A percentile compares a stretch with the other conserved stretches of the same genome.
Conservation (phyloP, 2,329 filamentous ascomycete species). For the Hypoxylon sp. region DNA sequence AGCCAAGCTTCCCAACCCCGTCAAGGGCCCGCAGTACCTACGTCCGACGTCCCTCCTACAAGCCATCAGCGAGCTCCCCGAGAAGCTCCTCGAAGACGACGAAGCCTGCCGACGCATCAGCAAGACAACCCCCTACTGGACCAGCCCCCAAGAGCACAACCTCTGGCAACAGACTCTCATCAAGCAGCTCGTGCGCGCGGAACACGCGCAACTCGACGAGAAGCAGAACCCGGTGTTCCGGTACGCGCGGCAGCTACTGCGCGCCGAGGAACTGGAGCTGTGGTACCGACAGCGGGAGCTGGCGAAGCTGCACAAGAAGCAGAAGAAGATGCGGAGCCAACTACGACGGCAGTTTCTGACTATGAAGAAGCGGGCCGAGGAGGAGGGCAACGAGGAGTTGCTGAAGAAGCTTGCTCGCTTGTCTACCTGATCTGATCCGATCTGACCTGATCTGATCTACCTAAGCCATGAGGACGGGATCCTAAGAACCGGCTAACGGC, state of each 20-base stretch:
- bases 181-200: background rate
- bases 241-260: background rate
- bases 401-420: background rate
- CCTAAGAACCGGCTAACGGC: no score
- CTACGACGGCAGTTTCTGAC: background rate
- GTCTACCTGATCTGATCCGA: background rate
- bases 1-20: slow-evolving; percentile 8
- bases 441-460: no score
- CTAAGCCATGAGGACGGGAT: no score
- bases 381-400: background rate
- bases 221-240: background rate
- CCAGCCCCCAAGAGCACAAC: background rate
- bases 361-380: background rate
- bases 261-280: slow-evolving; percentile 7
- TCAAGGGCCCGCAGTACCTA: background rate
- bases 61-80: background rate
- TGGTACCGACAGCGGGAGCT: slow-evolving; percentile 15
- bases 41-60: background rate
- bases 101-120: background rate
- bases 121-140: slow-evolving; percentile 3
- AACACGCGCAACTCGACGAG: slow-evolving; percentile 21
- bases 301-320: background rate
- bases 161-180: slow-evolving; percentile 11
- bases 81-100: background rate
- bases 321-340: background rate